Evolutionary conservation across 2,329 filamentous ascomycete genomes (phyloP).

Genomic region (Ceratocystis smalleyi): DNA sequence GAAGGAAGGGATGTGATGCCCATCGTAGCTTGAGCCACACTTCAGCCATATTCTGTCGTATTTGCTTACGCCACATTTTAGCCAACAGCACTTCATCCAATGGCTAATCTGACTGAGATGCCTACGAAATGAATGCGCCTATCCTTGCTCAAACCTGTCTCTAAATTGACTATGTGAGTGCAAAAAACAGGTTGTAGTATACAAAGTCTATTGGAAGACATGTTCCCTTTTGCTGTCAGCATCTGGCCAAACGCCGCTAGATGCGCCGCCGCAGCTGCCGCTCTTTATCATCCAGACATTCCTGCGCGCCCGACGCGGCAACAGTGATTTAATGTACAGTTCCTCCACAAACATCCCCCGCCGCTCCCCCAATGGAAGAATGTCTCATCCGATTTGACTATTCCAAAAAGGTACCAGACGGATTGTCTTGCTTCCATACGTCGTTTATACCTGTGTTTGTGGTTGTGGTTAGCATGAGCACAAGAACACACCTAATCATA

Average conservation of each 20-base stretch:
- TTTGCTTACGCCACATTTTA: neutral
- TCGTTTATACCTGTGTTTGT: slow-evolving; percentile 17
- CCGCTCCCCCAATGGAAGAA: neutral
- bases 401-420: slow-evolving; percentile 16
- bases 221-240: neutral
- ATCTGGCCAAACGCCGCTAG: no score
- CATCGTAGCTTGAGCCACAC: neutral
- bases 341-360: neutral
- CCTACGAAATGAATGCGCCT: neutral
- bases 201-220: slow-evolving; percentile 11
- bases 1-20: neutral
- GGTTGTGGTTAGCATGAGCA: neutral
- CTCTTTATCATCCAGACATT: neutral
- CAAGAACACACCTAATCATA: neutral
- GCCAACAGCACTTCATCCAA: neutral
- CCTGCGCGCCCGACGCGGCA: neutral
- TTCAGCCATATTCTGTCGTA: neutral
- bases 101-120: neutral
- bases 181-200: slow-evolving; percentile 12
- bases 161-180: neutral
- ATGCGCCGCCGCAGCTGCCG: neutral
- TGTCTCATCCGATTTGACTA: neutral
- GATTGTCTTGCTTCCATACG: slow-evolving; percentile 19
- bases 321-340: slow-evolving; percentile 11
- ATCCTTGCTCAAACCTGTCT: neutral